phyloP scores from a whole-genome alignment of 139 green algal species.

The Edaphochlamys debaryana region DNA sequence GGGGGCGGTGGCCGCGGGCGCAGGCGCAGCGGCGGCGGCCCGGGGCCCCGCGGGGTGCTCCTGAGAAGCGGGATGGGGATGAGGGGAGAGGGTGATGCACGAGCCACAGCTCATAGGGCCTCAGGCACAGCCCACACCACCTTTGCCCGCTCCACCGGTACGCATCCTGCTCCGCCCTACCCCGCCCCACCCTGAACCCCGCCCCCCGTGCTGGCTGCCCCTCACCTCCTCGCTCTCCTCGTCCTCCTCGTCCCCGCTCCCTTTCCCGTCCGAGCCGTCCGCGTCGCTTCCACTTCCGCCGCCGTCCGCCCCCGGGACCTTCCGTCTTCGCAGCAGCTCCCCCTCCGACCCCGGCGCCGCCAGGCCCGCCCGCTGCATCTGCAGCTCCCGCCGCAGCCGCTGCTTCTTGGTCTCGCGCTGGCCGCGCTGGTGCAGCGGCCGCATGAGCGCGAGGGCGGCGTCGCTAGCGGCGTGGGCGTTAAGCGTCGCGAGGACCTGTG shows the following conservation, averaged over 20 bases:
- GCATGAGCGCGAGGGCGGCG: conserved; percentile 58
- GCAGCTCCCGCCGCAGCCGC: conserved; percentile 67
- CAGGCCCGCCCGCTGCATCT: conserved; percentile 67
- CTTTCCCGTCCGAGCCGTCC: not conserved
- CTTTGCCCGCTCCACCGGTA: too few species aligned
- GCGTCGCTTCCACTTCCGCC: not conserved
- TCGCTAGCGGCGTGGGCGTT: conserved; percentile 30
- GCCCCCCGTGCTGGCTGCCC: too few species aligned
- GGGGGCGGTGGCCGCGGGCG: not conserved
- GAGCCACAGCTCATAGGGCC: too few species aligned
- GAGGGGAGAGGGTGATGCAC: too few species aligned
- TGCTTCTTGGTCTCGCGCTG: conserved; percentile 81
- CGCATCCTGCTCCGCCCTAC: too few species aligned
- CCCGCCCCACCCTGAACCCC: too few species aligned
- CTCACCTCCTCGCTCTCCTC: not conserved
- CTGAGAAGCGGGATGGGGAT: too few species aligned
- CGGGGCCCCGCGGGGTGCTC: too few species aligned
- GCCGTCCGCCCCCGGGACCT: not conserved
- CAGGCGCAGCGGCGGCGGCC: too few species aligned
- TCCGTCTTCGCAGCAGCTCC: conserved; percentile 1
- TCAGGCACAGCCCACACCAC: too few species aligned
- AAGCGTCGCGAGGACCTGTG: conserved; percentile 50
- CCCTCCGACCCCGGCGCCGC: not conserved
- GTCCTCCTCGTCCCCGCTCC: not conserved
- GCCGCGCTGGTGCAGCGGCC: conserved; percentile 65